These are phyloP conservation scores for Lachnellula hyalina DNA, from an alignment of 2,329 filamentous ascomycete species.

Conservation along the genomic window DNA sequence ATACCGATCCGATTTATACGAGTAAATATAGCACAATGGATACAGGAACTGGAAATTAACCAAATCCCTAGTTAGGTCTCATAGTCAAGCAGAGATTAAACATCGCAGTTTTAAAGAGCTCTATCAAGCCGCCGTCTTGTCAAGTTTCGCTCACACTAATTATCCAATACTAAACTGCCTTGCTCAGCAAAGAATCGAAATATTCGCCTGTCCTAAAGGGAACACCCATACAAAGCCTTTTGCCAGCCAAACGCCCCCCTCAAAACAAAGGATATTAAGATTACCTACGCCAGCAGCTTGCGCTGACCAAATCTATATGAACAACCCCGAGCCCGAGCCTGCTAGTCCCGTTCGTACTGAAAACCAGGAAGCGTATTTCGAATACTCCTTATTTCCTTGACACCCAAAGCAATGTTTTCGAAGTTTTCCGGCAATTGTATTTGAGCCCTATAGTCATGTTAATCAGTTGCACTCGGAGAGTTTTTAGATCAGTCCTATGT, in stretches of 20 bases:
- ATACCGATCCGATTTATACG: too few relatives aligned
- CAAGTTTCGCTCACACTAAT: too few relatives aligned
- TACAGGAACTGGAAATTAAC: too few relatives aligned
- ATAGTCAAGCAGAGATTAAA: too few relatives aligned
- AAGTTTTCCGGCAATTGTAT: slow-evolving; percentile 38
- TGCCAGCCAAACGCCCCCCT: neutral
- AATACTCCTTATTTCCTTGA: slow-evolving; percentile 35
- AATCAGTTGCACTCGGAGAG: neutral
- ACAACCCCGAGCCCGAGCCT: neutral
- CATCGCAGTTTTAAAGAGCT: too few relatives aligned
- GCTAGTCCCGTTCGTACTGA: neutral
- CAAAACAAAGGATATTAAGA: neutral
- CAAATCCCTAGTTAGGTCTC: too few relatives aligned
- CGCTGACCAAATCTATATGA: neutral
- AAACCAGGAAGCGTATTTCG: slow-evolving; percentile 19
- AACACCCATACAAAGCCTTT: neutral
- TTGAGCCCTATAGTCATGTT: slow-evolving; percentile 10
- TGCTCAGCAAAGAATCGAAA: too few relatives aligned
- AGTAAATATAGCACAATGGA: too few relatives aligned
- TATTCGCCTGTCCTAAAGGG: neutral
- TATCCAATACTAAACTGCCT: too few relatives aligned
- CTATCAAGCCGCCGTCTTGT: too few relatives aligned
- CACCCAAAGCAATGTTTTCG: slow-evolving; percentile 37
- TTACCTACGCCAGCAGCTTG: neutral
- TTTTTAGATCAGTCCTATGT: slow-evolving; percentile 20